Evolutionary conservation across 2,329 filamentous ascomycete genomes (phyloP), one percentile per base, ranked within the genome.

Genomic region (Graphium sp.): DNA sequence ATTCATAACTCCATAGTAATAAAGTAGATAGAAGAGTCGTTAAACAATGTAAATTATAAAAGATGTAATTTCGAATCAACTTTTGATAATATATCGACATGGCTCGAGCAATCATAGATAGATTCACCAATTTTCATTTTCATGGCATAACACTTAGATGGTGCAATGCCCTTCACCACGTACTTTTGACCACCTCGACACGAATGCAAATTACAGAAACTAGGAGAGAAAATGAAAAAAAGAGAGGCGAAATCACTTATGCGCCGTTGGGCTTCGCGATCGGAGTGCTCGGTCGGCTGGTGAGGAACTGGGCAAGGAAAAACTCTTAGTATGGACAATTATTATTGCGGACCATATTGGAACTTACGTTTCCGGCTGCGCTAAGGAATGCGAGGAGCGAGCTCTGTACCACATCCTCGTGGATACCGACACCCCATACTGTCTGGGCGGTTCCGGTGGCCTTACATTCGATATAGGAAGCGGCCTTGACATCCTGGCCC

Each of bases 401-500:
- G 42, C 81, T 84, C 51, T 91, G 81, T 13, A 91, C 82, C 35
- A 91, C 82, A 58, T 93, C 87, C 48, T 87, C 77, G 48, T 94
- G 82, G 41, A 94, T 81, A 19, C 82, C 84, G 6, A 93, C 78
- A 40, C 84, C 84, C 83, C 84, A 93, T 3, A 92, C 77, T 43
- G 70, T 77, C 42, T 81, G 62, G 30, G 66, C 66, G 36, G 63
- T 75, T 26, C 67, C 71, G 4, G 66, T 55, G 13, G 74, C 65
- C 17, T 67, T 84, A 53, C 84, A 93, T 52, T 94, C 81, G 37
- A 95, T 92, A 48, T 91, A 95, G 3, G 85, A 82, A 2, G 84
- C 87, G n/a, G 87, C 87, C 59, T 91, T 91, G 39, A 87, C 82
- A 35, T 83, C 71, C 42, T 73, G 69, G 35, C 81, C 82, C 29